Base-by-base conservation (phyloP, 2,329 filamentous ascomycete genomes). In the Dendryphion nanum region DNA sequence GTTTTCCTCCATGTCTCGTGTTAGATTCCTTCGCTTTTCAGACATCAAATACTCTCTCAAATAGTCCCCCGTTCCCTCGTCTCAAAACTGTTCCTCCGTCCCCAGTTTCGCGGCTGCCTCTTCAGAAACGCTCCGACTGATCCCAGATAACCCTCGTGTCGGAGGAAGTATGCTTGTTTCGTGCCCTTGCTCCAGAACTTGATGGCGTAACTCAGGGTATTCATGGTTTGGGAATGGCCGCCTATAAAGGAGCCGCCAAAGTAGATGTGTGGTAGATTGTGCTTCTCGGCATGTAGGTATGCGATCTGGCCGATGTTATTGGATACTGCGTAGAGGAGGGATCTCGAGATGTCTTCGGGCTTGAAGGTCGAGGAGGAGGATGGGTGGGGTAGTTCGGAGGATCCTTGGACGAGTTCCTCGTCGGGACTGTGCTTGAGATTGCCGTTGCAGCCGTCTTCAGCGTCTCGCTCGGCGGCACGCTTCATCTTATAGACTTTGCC, bases 221-320 rank as follows among this genome's bases (percentile, higher is more conserved):
- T 95, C 81, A 98, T 98, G 10, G 93, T 98, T 70, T 97, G 93
- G 13, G 86, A 82, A 66, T 98, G 93, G 28, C 93, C 93, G 29
- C 93, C 83, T 61, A 98, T 97, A 63, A 97, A 98, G 5, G 86
- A 93, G 17, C 93, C 93, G 16, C 93, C 93, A 67, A 98, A 98
- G 72, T 98, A 98, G 44, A 98, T 97, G 59, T 91, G 83, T 47
- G 87, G 85, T 18, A 97, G 75, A 31, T 85, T 80, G 69, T 98
- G 91, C 60, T 95, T 93, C 64, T 96, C 90, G 5, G 89, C 93
- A 63, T 97, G 93, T n/a, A 98, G 75, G 65, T 93, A 96, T 30
- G 93, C 89, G 54, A 98, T 95, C 71, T 98, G 93, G 13, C 93
- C 93, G 48, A 97, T 96, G 68, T 97, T 97, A 73, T 97, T 97